phyloP scores from a whole-genome alignment of 2,329 filamentous ascomycete genomes.

The Colletotrichum spinosum region DNA sequence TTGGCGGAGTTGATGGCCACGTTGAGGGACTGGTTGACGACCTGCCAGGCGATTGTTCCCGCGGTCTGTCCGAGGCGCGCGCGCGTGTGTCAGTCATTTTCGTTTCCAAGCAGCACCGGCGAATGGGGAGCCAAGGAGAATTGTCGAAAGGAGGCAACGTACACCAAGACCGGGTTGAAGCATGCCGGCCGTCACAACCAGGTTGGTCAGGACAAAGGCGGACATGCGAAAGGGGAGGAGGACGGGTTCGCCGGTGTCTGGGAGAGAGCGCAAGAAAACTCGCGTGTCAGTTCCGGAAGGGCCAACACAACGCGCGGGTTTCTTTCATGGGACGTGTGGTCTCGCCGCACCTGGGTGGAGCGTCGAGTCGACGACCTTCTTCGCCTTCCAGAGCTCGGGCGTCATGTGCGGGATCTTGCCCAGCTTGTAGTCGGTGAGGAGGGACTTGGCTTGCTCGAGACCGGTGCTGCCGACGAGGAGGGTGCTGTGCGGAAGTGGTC shows the following conservation, averaged over 20 bases:
- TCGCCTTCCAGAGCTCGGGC: conserved; percentile 91
- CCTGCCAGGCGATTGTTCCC: conserved; percentile 93
- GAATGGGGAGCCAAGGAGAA: neutral
- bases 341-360: conserved; percentile 83
- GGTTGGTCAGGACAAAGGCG: conserved; percentile 90
- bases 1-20: conserved; percentile 98
- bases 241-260: conserved; percentile 92
- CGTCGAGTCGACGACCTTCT: conserved; percentile 97
- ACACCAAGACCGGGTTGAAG: conserved; percentile 87
- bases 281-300: conserved; percentile 22
- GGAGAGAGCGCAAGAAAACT: conserved; percentile 30
- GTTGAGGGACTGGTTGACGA: conserved; percentile 97
- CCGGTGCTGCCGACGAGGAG: conserved; percentile 82
- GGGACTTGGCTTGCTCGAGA: conserved; percentile 85
- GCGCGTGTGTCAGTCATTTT: conserved; percentile 30
- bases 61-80: conserved; percentile 64
- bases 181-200: conserved; percentile 97
- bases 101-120: no score
- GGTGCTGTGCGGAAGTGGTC: conserved; percentile 68
- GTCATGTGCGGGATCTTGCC: conserved; percentile 85
- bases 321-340: neutral
- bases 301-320: neutral
- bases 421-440: conserved; percentile 88
- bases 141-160: conserved; percentile 43
- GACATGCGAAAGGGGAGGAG: conserved; percentile 98